phyloP scores from a whole-genome alignment of 495 filamentous ascomycete species.

The Pyrenopolyporus hunteri region DNA sequence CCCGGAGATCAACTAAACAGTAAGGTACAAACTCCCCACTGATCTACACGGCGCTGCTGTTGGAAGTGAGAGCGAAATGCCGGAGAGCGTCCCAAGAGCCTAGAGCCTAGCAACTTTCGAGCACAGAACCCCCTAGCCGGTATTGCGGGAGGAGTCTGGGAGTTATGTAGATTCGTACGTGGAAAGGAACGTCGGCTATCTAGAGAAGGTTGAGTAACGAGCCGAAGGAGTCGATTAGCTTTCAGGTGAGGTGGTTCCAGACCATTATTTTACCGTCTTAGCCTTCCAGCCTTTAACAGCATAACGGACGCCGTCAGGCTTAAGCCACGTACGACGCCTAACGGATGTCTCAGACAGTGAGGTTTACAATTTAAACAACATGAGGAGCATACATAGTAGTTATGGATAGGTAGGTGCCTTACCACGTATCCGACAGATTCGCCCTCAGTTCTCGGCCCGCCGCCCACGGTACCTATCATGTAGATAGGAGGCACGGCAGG shows the following conservation, averaged over 20 bases:
- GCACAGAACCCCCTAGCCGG: no score
- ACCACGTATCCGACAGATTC: conserved; percentile 9
- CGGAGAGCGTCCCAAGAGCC: no score
- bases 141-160: no score
- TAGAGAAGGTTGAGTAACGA: neutral
- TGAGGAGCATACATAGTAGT: conserved; percentile 10
- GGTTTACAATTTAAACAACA: conserved; percentile 6
- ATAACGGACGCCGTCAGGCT: conserved; percentile 2
- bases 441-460: neutral
- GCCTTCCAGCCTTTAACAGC: neutral
- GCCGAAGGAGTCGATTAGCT: no score
- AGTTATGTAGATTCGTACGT: no score
- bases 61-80: conserved; percentile 19
- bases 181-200: no score
- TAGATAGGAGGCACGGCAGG: neutral
- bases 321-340: conserved; percentile 12
- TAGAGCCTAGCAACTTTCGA: no score
- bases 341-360: conserved; percentile 20
- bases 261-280: neutral
- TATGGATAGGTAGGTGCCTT: no score
- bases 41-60: conserved; percentile 26
- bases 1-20: conserved; percentile 23
- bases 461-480: neutral
- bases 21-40: conserved; percentile 15
- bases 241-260: neutral